Conservation (phyloP, 768 basidiomycete species). For the Panellus pusillus region DNA sequence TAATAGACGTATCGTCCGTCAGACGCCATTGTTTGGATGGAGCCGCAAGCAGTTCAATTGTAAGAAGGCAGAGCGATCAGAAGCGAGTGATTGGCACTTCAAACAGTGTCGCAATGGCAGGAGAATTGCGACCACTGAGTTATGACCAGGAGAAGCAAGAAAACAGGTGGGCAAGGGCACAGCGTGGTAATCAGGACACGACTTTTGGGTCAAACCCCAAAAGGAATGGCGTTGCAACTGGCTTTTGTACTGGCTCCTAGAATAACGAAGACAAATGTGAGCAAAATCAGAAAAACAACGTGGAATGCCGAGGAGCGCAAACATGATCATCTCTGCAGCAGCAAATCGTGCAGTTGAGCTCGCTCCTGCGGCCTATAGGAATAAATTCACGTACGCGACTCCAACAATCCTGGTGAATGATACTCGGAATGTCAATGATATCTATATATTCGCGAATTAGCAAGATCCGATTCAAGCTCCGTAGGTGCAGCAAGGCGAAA, state of each 20-base stretch:
- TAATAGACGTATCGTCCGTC: constrained; percentile 22
- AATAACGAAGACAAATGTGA: constrained; percentile 15
- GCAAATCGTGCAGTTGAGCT: constrained; percentile 10
- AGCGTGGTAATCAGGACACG: constrained; percentile 16
- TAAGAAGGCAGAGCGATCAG: neutral
- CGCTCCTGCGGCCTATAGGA: constrained; percentile 9
- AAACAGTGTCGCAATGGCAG: neutral
- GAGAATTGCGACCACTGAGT: neutral
- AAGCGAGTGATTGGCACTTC: constrained; percentile 10
- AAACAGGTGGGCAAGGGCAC: constrained; percentile 4
- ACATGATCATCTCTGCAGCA: constrained; percentile 9
- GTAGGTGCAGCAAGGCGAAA: neutral
- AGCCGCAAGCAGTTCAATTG: neutral
- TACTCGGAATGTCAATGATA: constrained; percentile 12
- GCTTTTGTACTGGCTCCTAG: constrained; percentile 12
- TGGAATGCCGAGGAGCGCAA: constrained; percentile 17
- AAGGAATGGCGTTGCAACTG: constrained; percentile 18
- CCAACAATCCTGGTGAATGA: constrained; percentile 8
- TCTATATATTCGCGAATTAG: constrained; percentile 13
- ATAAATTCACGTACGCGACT: constrained; percentile 15
- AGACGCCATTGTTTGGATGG: constrained; percentile 14
- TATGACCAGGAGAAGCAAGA: constrained; percentile 14
- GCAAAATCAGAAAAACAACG: constrained; percentile 8
- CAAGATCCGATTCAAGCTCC: constrained; percentile 11
- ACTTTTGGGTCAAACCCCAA: constrained; percentile 17